Percentiles rank a stretch among this genome's conserved stretches.
These are phyloP conservation scores for Ammopiptanthus mongolicus DNA, from an alignment of 306 rosid genomes.

Conservation along the genomic window DNA sequence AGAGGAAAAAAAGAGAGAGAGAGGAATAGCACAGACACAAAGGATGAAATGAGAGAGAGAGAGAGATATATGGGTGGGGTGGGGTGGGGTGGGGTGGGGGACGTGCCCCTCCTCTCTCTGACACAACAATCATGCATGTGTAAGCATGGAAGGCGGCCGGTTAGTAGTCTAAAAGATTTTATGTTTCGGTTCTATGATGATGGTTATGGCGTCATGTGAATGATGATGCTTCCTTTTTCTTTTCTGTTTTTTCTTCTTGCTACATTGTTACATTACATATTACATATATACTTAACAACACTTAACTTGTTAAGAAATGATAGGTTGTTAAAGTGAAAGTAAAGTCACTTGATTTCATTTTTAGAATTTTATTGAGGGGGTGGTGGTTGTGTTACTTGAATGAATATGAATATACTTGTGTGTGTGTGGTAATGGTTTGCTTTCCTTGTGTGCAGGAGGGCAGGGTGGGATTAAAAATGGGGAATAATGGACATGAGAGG, in stretches of 20 bases:
- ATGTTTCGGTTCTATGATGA: slow-evolving; percentile 45
- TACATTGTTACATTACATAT: not conserved
- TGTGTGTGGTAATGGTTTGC: too few relatives aligned
- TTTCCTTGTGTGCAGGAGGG: slow-evolving; percentile 28
- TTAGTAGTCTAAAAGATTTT: slow-evolving; percentile 60
- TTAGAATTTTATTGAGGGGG: not conserved
- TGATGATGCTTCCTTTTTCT: slow-evolving; percentile 36
- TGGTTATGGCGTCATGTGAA: slow-evolving; percentile 74
- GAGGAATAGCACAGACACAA: not conserved
- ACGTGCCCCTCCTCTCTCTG: slow-evolving; percentile 73
- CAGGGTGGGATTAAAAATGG: slow-evolving; percentile 22
- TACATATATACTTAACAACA: not conserved
- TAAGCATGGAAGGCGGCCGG: slow-evolving; percentile 99
- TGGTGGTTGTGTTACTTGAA: not conserved
- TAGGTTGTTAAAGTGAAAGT: not conserved
- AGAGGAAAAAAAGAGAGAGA: slow-evolving; percentile 34
- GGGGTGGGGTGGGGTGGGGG: slow-evolving; percentile 36
- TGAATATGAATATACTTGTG: too few relatives aligned
- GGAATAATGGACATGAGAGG: slow-evolving; percentile 41
- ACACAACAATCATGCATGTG: slow-evolving; percentile 96
- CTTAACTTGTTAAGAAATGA: not conserved
- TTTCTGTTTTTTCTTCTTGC: not conserved
- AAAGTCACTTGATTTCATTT: not conserved
- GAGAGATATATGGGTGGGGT: not conserved
- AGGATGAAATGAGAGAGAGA: not conserved